These are phyloP conservation scores for Fusarium sp. DNA, from an alignment of 2,329 filamentous ascomycete genomes.

Conservation along the genomic window DNA sequence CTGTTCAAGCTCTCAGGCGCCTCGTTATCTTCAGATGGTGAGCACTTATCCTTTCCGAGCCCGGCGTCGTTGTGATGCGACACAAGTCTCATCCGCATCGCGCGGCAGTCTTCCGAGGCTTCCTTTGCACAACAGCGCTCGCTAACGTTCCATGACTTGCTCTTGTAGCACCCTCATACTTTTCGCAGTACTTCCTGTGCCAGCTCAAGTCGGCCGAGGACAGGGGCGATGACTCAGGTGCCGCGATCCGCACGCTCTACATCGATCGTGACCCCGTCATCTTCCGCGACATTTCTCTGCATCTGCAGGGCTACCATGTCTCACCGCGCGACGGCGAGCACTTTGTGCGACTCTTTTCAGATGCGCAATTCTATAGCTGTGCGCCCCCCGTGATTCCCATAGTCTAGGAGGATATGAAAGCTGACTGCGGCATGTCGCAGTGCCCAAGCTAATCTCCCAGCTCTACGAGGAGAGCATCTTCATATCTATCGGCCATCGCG, in stretches of 20 bases:
- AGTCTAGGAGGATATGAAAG: background rate
- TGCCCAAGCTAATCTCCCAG: constrained; percentile 90
- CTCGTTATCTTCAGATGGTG: constrained; percentile 81
- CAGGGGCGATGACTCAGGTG: constrained; percentile 66
- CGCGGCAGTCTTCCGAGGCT: background rate
- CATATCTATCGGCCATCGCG: constrained; percentile 87
- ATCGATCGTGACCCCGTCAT: constrained; percentile 94
- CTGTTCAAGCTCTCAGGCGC: constrained; percentile 82
- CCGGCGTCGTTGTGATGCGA: constrained; percentile 9
- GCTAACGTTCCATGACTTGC: constrained; percentile 25
- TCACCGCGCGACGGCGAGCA: constrained; percentile 85
- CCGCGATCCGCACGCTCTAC: constrained; percentile 83
- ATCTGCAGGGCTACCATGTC: constrained; percentile 94
- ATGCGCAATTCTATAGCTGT: constrained; percentile 95
- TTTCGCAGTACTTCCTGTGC: constrained; percentile 92
- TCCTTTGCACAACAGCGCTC: background rate
- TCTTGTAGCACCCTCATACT: constrained; percentile 88
- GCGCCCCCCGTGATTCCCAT: constrained; percentile 52
- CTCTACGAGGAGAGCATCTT: constrained; percentile 94
- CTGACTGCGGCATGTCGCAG: constrained; percentile 58
- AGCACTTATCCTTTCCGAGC: constrained; percentile 45
- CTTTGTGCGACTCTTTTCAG: constrained; percentile 93
- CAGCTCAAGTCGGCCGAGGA: constrained; percentile 79
- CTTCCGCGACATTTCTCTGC: constrained; percentile 89
- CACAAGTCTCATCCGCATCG: background rate